Evolutionary conservation across 108 stramenopile species (phyloP), one percentile per base, ranked within the genome.

Genomic region (Discostella stelligeroides): DNA sequence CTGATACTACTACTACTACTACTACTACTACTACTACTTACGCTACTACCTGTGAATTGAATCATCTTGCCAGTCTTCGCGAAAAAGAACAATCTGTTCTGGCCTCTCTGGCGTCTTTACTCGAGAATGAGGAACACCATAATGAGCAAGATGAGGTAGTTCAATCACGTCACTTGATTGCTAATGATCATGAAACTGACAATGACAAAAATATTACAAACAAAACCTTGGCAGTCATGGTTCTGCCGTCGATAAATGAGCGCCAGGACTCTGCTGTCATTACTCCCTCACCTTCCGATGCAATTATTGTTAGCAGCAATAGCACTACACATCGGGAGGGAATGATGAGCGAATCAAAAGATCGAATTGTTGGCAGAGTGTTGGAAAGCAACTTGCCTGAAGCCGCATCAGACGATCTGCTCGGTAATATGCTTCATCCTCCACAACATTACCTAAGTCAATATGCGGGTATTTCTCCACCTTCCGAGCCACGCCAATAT

Each of bases 401-500:
- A 6, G 13, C 7, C 4, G 57, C 66, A 20, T 25, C 61, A 53
- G 10, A 80, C 28, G 56, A 71, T 29, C 50, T 70, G n/a, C 66
- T 72, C 20, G 57, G 51, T 34, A 15, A 39, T 11, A 50, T 48
- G 24, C 66, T 84, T 0, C 84, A 70, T 59, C 70, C 64, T 34
- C 85, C 75, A 14, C 74, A 84, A 21, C 69, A 76, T 40, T 73
- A 83, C 46, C 57, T 64, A 23, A 48, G 49, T 18, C 72, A 68
- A 17, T 57, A 57, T 37, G 56, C 56, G 10, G 70, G 57, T 29
- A 48, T 85, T 12, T 60, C 84, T 15, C 70, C 73, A 17, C 75
- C 77, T 0, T 46, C 68, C 6, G 76, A 69, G 13, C 79, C 88
- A 45, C 71, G 86, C 29, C 86, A 91, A 66, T 94, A 91, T 51